Evolutionary conservation across 768 basidiomycete species (phyloP), one percentile per base, ranked within the genome.

Genomic region (Russula abietina): DNA sequence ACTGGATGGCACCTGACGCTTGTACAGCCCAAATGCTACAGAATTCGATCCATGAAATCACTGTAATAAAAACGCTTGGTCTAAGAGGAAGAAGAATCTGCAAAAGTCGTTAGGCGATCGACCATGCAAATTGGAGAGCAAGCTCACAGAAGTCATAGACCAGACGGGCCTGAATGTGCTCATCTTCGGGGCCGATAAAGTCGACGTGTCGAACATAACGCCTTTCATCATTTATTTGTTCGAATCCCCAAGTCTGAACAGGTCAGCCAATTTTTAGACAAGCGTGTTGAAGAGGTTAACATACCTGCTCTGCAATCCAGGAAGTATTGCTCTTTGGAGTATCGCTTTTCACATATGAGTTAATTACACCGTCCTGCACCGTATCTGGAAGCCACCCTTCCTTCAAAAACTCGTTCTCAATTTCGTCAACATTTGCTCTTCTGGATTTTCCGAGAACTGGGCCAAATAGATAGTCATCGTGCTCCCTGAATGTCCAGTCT

Each of bases 261-360:
- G 28, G 48, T 22, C n/a, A 54, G 41, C n/a, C 26, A 24, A 22
- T 33, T 38, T 46, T 28, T 38, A 30, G 10, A 41, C 28, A 53
- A 45, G 36, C n/a, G n/a, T 11, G 36, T 22, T 14, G n/a, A 41
- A 12, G 38, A 28, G 3, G 0, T 17, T 1, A 46, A 67, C 75
- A 39, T 60, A 87, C 89, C 81, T 88, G 86, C 48, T 83, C 72
- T 2, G 79, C 85, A 62, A 75, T 81, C 89, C 89, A 91, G 6
- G 75, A 78, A 19, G 66, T 77, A 1, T 74, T 76, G 68, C 83
- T 88, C 78, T 85, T 87, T 5, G 75, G 73, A 2, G 86, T 85
- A 58, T 89, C 79, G 69, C 84, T 89, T 72, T 81, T 75, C 26
- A 81, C 74, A n/a, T 70, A 68, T 8, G 76, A 67, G 32, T 73